A percentile compares a stretch with the other conserved stretches of the same genome.
These are phyloP conservation scores for Thyridium curvatum DNA, from an alignment of 2,329 filamentous ascomycete genomes.

Conservation along the genomic window DNA sequence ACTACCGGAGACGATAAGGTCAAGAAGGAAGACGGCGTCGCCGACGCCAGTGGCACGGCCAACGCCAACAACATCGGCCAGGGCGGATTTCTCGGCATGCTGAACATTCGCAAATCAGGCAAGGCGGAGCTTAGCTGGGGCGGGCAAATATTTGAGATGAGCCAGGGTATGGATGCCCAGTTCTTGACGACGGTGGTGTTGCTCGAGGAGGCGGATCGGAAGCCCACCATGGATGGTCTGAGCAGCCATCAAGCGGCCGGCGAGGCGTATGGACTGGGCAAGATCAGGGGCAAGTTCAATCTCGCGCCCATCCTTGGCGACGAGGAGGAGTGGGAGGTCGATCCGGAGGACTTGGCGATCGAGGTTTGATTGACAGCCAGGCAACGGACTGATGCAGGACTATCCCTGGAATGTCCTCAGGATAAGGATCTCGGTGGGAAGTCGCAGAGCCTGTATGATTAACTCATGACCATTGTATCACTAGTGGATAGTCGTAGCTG, in stretches of 20 bases:
- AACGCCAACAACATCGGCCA: conserved; percentile 11
- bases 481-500: too few relatives aligned
- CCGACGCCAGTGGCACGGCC: conserved; percentile 17
- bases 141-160: conserved; percentile 48
- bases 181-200: conserved; percentile 55
- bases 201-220: conserved; percentile 50
- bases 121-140: conserved; percentile 59
- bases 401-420: too few relatives aligned
- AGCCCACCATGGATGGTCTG: conserved; percentile 28
- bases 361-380: too few relatives aligned
- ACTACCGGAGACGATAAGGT: conserved; percentile 23
- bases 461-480: too few relatives aligned
- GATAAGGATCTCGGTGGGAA: too few relatives aligned
- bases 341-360: too few relatives aligned
- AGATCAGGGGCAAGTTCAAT: conserved; percentile 56
- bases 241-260: conserved; percentile 30
- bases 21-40: conserved; percentile 17
- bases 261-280: conserved; percentile 54
- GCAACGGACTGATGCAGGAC: too few relatives aligned
- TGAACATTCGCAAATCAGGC: conserved; percentile 56
- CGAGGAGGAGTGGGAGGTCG: conserved; percentile 45
- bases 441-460: too few relatives aligned
- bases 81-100: conserved; percentile 53
- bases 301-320: conserved; percentile 53
- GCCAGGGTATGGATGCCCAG: conserved; percentile 40